Evolutionary conservation across 352 stramenopile species (phyloP).

Genomic region (Albugo laibachii): DNA sequence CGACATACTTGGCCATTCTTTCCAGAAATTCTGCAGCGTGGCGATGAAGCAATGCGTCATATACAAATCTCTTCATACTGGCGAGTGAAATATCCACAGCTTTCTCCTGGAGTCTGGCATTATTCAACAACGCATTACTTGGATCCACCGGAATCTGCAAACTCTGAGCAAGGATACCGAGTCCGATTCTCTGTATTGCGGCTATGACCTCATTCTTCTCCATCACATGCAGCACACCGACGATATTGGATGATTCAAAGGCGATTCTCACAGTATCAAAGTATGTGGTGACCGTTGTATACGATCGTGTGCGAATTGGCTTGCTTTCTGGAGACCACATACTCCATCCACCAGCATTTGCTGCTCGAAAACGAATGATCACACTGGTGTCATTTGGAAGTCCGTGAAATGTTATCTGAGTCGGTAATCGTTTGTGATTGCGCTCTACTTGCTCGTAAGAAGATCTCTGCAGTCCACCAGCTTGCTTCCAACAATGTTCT

Average conservation of each 20-base stretch:
- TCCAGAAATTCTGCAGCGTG: not conserved
- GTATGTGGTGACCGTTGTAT: conserved; percentile 11
- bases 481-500: conserved; percentile 22
- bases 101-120: not conserved
- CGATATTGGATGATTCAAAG: not conserved
- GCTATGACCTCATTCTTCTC: conserved; percentile 13
- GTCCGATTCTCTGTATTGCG: conserved; percentile 16
- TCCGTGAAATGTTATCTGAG: conserved; percentile 14
- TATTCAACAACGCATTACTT: not conserved
- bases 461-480: conserved; percentile 26
- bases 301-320: conserved; percentile 21
- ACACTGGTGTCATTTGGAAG: conserved; percentile 23
- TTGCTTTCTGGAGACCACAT: conserved; percentile 21
- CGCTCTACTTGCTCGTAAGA: conserved; percentile 24
- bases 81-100: not conserved
- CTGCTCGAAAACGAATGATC: conserved; percentile 35
- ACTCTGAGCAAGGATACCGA: conserved; percentile 17
- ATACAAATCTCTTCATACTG: not conserved
- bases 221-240: conserved; percentile 20
- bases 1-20: not conserved
- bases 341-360: conserved; percentile 37
- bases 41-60: not conserved
- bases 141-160: not conserved
- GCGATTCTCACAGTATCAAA: conserved; percentile 14
- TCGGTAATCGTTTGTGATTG: conserved; percentile 11